Percentiles rank a stretch among this genome's conserved stretches.
These are phyloP conservation scores for Cryptococcus maquisensis DNA, from an alignment of 1,284 basidiomycete genomes.

Conservation along the genomic window DNA sequence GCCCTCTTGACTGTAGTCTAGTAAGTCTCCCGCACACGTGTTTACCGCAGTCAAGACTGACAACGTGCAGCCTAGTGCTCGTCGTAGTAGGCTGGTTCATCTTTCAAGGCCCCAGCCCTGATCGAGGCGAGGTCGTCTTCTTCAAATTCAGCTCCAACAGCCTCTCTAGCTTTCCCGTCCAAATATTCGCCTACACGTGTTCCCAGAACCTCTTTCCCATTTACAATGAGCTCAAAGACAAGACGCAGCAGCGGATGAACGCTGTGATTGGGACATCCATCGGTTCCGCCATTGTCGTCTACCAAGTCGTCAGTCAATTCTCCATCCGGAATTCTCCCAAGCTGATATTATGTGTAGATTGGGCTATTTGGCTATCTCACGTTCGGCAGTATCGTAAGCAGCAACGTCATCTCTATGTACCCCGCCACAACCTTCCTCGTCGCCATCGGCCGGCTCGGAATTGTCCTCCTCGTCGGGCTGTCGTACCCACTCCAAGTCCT, in stretches of 20 bases:
- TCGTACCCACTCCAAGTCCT: conserved; percentile 91
- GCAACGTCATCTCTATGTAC: conserved; percentile 85
- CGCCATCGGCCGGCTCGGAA: conserved; percentile 86
- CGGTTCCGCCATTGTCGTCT: conserved; percentile 69
- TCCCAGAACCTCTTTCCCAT: conserved; percentile 75
- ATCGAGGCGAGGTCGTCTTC: conserved; percentile 39
- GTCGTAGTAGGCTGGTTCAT: conserved; percentile 53
- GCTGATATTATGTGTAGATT: conserved; percentile 18
- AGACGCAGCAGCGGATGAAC: conserved; percentile 80
- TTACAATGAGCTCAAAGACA: conserved; percentile 83
- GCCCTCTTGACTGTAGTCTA: conserved; percentile 52
- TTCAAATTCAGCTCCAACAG: conserved; percentile 40
- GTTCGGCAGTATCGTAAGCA: conserved; percentile 83
- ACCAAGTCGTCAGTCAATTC: conserved; percentile 55
- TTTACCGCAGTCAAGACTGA: neutral
- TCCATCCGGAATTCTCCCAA: neutral
- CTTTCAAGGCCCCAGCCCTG: conserved; percentile 39
- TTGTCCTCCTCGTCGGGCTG: conserved; percentile 82
- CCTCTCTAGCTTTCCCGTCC: conserved; percentile 78
- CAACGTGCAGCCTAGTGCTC: conserved; percentile 69
- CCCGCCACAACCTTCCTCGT: conserved; percentile 76
- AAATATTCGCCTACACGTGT: conserved; percentile 91
- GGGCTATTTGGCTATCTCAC: conserved; percentile 78
- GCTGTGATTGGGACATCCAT: conserved; percentile 81
- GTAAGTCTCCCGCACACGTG: conserved; percentile 57